Percentiles rank a stretch among this genome's conserved stretches.
These are phyloP conservation scores for Moricandia arvensis DNA, from an alignment of 345 rosid genomes.

Conservation along the genomic window DNA sequence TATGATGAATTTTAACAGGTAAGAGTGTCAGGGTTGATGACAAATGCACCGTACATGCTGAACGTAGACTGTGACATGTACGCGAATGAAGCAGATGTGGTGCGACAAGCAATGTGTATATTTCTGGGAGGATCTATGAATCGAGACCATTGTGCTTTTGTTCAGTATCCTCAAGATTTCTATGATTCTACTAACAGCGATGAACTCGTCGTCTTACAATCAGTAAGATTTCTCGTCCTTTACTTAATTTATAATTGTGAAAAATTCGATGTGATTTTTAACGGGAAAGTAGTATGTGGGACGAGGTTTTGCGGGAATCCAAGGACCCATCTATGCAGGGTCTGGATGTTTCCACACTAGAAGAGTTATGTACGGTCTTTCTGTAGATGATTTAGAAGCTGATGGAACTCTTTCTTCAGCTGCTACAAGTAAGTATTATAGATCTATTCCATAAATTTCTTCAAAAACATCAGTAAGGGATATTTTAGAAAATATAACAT, in stretches of 20 bases:
- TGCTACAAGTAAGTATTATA: constrained; percentile 19
- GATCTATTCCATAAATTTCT: neutral
- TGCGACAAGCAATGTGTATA: constrained; percentile 54
- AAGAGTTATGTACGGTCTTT: constrained; percentile 57
- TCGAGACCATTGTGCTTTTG: constrained; percentile 41
- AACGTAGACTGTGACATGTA: constrained; percentile 83
- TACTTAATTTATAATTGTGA: neutral
- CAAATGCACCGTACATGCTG: constrained; percentile 71
- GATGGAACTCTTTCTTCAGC: constrained; percentile 23
- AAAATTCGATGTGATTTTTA: neutral
- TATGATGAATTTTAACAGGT: constrained; percentile 34
- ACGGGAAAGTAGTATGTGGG: constrained; percentile 19
- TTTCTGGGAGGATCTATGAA: constrained; percentile 29
- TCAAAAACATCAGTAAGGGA: neutral
- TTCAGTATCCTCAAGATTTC: constrained; percentile 54
- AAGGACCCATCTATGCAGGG: constrained; percentile 53
- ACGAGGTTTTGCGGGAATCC: constrained; percentile 52
- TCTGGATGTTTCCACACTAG: constrained; percentile 64
- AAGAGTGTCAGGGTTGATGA: constrained; percentile 68
- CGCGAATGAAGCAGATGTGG: constrained; percentile 50
- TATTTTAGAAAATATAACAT: neutral
- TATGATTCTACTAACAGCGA: constrained; percentile 41
- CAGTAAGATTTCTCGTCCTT: constrained; percentile 19
- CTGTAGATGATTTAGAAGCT: constrained; percentile 32
- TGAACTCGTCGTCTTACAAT: constrained; percentile 21